Base-by-base conservation (phyloP, 73 alveolate genomes). In the Paramecium biaurelia region DNA sequence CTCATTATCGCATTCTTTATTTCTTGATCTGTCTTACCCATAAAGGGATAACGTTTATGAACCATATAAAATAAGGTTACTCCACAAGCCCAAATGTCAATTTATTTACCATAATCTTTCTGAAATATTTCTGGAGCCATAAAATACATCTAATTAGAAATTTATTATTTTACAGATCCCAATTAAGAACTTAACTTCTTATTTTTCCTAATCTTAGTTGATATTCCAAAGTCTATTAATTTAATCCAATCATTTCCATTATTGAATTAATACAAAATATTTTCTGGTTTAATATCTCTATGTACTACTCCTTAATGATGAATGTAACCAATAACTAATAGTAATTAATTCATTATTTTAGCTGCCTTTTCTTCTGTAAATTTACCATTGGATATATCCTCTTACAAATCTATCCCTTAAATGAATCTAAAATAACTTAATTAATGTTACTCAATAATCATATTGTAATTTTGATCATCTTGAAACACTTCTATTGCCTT, bases 251-350 rank as follows among this genome's bases (percentile, higher is more conserved):
- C 42, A 49, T 47, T 41, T 5, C 47, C 89, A 43, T 70, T 72
- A 37, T 41, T 85, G 11, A 47, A 38, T 57, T 85, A 45, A 58
- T 93, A 94, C 18, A 95, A 92, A 5, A 95, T 92, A 94, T 95
- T 95, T 63, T 95, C 98, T 21, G 97, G 97, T 92, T 92, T 94
- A 23, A 95, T 82, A 85, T 95, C 98, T 41, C 98, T 79, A 92
- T 95, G 98, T 35, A 94, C 94, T 6, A 95, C 92, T 57, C 93
- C 72, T 41, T 94, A 89, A 82, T 94, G 93, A 79, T 95, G 98
- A 57, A 92, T 85, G 85, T 95, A 95, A 94, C 92, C 88, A 24
- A 95, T 92, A 12, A 97, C 97, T 23, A 93, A 94, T 42, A 92
- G 76, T 57, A 95, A 63, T 76, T 95, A 93, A 18, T 85, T 76